phyloP scores from a whole-genome alignment of 1,139 yeast genomes.

The Protomyces inouyei region DNA sequence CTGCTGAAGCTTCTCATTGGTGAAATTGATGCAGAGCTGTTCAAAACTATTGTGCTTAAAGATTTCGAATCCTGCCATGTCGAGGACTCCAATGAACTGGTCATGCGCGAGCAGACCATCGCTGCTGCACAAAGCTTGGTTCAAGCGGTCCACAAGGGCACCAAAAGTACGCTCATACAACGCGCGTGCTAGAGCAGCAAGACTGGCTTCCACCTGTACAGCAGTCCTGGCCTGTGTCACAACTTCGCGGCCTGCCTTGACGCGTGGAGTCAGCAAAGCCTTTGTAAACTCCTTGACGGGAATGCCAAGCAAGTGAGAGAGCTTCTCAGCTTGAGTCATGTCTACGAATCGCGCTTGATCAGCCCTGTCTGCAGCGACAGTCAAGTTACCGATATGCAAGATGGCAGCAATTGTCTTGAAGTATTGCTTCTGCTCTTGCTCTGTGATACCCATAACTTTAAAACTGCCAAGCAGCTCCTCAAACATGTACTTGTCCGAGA shows the following conservation, averaged over 20 bases:
- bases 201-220: conserved; percentile 68
- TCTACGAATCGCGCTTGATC: conserved; percentile 70
- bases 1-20: conserved; percentile 93
- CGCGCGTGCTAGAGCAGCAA: conserved; percentile 84
- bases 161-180: conserved; percentile 81
- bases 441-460: conserved; percentile 63
- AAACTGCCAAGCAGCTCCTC: conserved; percentile 58
- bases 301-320: conserved; percentile 65
- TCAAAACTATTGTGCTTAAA: conserved; percentile 89
- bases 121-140: conserved; percentile 45
- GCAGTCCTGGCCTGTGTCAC: conserved; percentile 78
- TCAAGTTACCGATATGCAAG: conserved; percentile 79
- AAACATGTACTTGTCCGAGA: conserved; percentile 71
- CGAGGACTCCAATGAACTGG: conserved; percentile 81
- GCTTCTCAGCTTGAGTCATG: conserved; percentile 50
- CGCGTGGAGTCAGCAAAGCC: conserved; percentile 70
- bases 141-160: conserved; percentile 69
- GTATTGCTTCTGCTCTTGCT: conserved; percentile 54
- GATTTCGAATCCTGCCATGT: conserved; percentile 96
- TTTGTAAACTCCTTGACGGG: conserved; percentile 51
- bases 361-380: conserved; percentile 58
- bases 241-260: conserved; percentile 85
- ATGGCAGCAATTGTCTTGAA: conserved; percentile 69
- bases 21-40: conserved; percentile 91
- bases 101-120: conserved; percentile 36